phyloP scores from a whole-genome alignment of 495 filamentous ascomycete genomes.

The Podospora comata region DNA sequence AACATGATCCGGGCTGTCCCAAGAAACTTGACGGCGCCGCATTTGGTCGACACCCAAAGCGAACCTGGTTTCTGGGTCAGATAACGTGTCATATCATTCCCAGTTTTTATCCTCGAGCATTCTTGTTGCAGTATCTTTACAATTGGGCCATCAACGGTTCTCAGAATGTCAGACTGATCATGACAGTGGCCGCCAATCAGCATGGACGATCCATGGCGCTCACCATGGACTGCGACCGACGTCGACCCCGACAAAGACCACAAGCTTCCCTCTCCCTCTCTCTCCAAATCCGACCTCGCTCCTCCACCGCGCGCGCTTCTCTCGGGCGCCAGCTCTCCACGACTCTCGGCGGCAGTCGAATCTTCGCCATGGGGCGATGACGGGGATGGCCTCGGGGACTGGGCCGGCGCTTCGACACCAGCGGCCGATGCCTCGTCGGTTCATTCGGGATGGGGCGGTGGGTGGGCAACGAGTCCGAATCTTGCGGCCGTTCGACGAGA shows the following conservation, averaged over 20 bases:
- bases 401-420: constrained; percentile 30
- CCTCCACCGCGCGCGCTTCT: constrained; percentile 47
- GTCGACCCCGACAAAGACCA: constrained; percentile 31
- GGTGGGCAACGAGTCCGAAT: constrained; percentile 36
- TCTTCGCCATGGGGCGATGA: constrained; percentile 49
- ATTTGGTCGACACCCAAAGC: constrained; percentile 2
- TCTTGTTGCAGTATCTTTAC: not conserved
- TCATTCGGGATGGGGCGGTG: constrained; percentile 39
- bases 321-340: constrained; percentile 33
- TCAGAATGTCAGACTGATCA: constrained; percentile 19
- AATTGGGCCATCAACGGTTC: not conserved
- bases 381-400: constrained; percentile 43
- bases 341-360: constrained; percentile 29
- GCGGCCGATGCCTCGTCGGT: constrained; percentile 21
- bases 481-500: constrained; percentile 31
- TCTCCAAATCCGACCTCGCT: constrained; percentile 38
- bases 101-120: not conserved
- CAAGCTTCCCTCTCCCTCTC: constrained; percentile 32
- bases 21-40: not conserved
- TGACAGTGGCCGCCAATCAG: constrained; percentile 31
- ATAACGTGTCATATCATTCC: not conserved
- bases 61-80: constrained; percentile 2
- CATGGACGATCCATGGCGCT: constrained; percentile 60
- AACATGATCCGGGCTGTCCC: not conserved
- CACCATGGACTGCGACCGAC: constrained; percentile 46